Base-by-base conservation (phyloP, 1,139 yeast genomes). In the Wickerhamomyces sp. region DNA sequence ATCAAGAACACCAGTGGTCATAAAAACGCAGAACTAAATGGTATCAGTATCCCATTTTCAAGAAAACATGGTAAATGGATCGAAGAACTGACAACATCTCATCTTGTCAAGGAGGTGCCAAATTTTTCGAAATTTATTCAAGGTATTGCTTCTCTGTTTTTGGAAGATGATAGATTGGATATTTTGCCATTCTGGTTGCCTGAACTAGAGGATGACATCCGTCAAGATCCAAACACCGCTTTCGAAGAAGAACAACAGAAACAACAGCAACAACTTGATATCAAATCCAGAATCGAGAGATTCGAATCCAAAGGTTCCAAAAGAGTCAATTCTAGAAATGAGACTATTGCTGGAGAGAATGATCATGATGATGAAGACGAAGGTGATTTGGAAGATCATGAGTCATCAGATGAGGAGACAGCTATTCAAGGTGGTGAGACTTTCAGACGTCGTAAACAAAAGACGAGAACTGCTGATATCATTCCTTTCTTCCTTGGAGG, bases 101-200 rank as follows among this genome's bases (percentile, higher is more conserved):
- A 86, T 55, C 69, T 91, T 96, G 98, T 91, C 29, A 97, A 91
- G 62, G 96, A 96, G 1, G 96, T 91, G 26, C 98, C 98, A 27
- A 91, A 91, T 61, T 91, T 88, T 58, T 89, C 97, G 42, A 91
- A 91, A 61, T 91, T 91, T 55, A 88, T 91, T 49, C 98, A 91
- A 55, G 98, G 98, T 61, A 78, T 88, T 44, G 89, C 96, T 6
- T 71, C 87, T 3, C 70, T 91, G 44, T 91, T 81, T 57, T 74
- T 87, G 39, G 97, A 89, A 57, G 94, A 86, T 55, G 96, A 89
- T 52, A 81, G 84, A 51, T 71, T 91, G 54, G 96, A 88, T 54
- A 78, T 82, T 45, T 68, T 91, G 45, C 98, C 98, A 35, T 84
- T 87, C 59, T 91, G 98, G 98, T 71, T 87, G 49, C 87, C 93